Percentiles rank a stretch among this genome's conserved stretches.
Conservation (phyloP, 176 grass and related monocot genomes). For the Raddia guianensis region DNA sequence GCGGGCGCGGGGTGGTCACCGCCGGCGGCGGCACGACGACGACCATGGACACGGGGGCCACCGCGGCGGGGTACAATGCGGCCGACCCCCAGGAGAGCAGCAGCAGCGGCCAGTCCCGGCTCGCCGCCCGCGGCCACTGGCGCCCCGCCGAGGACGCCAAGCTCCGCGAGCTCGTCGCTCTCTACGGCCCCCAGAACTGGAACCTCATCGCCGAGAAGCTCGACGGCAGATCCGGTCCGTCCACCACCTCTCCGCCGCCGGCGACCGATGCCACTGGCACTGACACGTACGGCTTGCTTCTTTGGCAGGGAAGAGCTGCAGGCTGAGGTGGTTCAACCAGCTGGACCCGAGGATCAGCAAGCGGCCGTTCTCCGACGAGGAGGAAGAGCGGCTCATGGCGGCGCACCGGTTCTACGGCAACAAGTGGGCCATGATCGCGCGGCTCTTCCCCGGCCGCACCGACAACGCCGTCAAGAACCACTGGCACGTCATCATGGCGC, state of each 20-base stretch:
- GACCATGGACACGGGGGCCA: constrained; percentile 52
- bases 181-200: constrained; percentile 94
- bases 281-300: neutral
- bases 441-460: constrained; percentile 87
- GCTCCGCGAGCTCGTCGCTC: constrained; percentile 80
- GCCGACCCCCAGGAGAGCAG: constrained; percentile 52
- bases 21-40: constrained; percentile 15
- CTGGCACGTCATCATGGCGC: constrained; percentile 98
- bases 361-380: constrained; percentile 72
- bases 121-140: constrained; percentile 84
- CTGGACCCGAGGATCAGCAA: constrained; percentile 89
- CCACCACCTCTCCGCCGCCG: neutral
- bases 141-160: constrained; percentile 83
- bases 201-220: constrained; percentile 92
- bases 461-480: constrained; percentile 98
- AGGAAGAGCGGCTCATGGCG: constrained; percentile 86
- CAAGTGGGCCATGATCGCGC: constrained; percentile 95
- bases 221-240: constrained; percentile 84
- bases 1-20: constrained; percentile 43
- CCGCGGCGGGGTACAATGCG: constrained; percentile 35
- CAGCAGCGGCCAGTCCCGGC: constrained; percentile 66
- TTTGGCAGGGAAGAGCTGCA: constrained; percentile 82
- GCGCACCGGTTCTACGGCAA: constrained; percentile 89
- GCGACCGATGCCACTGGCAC: too few relatives aligned
- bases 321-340: constrained; percentile 95